These are phyloP conservation scores for Pugionium dolabratum DNA, from an alignment of 345 rosid species.

Conservation along the genomic window DNA sequence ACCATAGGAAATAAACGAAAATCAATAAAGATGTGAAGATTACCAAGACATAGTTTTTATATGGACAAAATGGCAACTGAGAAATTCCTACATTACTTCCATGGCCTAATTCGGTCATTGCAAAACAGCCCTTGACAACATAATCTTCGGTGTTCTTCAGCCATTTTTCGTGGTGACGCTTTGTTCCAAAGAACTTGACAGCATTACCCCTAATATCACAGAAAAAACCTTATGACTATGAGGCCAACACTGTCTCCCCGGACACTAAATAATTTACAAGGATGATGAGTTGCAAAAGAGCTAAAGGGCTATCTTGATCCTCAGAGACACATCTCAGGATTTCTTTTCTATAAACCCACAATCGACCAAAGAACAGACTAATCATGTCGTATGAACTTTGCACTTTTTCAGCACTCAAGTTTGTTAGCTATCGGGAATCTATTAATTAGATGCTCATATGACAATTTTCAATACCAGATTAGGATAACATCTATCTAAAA, in stretches of 20 bases:
- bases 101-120: conserved; percentile 97
- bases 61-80: conserved; percentile 6
- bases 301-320: background rate
- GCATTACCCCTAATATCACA: conserved; percentile 90
- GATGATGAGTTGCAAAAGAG: too few relatives aligned
- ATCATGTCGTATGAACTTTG: background rate
- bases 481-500: too few relatives aligned
- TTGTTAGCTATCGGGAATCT: too few relatives aligned
- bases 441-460: too few relatives aligned
- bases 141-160: conserved; percentile 66
- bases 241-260: conserved; percentile 2
- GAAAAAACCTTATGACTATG: conserved; percentile 23
- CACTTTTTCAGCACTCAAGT: background rate
- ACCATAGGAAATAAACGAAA: background rate
- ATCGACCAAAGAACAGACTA: background rate
- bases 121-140: conserved; percentile 82
- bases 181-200: conserved; percentile 77
- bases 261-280: background rate
- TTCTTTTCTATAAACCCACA: background rate
- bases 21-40: conserved; percentile 8
- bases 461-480: too few relatives aligned
- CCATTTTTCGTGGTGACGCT: conserved; percentile 92
- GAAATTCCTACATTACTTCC: conserved; percentile 81
- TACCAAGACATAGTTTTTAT: conserved; percentile 4
- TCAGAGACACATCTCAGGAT: background rate